A percentile compares a stretch with the other conserved stretches of the same genome.
phyloP scores from a whole-genome alignment of 2,329 filamentous ascomycete genomes.

The Capronia epimyces region DNA sequence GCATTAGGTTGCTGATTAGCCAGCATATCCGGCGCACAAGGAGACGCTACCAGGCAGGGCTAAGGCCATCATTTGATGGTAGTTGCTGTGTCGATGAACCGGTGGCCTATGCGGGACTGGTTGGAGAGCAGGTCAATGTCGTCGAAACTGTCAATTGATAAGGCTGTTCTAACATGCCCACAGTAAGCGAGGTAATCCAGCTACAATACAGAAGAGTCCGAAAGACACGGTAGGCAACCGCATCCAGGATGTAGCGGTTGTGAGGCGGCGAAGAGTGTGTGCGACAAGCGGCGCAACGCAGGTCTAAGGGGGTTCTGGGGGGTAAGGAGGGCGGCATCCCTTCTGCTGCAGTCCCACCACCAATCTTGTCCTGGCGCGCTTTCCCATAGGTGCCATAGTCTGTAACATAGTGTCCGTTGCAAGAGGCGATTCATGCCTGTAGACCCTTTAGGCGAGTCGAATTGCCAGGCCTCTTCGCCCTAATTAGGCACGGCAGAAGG shows the following conservation, averaged over 20 bases:
- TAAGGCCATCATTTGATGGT: not conserved
- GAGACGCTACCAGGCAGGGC: not conserved
- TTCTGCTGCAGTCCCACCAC: no score
- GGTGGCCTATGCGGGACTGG: not conserved
- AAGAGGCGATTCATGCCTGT: not conserved
- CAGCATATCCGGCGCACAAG: not conserved
- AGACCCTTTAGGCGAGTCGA: slow-evolving; percentile 2
- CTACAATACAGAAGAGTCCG: no score
- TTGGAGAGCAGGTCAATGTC: not conserved
- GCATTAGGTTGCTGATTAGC: slow-evolving; percentile 1
- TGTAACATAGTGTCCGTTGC: slow-evolving; percentile 1
- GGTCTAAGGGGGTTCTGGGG: no score
- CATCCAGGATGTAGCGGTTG: no score
- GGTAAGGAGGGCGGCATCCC: no score
- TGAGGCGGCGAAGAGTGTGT: no score
- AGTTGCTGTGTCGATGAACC: not conserved
- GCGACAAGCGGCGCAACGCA: no score
- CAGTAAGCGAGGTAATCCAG: no score
- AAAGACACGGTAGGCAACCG: no score
- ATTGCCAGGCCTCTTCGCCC: slow-evolving; percentile 1
- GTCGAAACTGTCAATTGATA: not conserved
- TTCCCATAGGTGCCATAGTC: not conserved
- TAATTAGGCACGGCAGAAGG: not conserved
- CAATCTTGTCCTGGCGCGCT: not conserved
- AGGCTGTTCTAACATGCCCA: no score